A percentile compares a stretch with the other conserved stretches of the same genome.
Evolutionary conservation across 768 basidiomycete species (phyloP).

Genomic region (Tylopilus plumbeoviolaceoides): DNA sequence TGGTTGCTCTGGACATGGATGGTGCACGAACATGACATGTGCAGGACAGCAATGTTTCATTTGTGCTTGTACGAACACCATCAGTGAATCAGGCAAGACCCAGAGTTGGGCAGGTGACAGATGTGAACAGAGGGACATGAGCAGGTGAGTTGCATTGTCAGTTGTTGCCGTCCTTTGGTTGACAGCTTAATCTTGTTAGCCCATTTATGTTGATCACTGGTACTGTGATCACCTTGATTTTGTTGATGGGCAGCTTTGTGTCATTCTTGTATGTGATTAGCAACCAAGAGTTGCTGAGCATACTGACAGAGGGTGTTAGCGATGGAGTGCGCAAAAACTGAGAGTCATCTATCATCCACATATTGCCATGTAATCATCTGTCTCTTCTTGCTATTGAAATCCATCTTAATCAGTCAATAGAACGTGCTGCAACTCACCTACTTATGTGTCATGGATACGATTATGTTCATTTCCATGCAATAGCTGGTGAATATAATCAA

Average conservation of each 20-base stretch:
- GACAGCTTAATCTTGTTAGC: conserved; percentile 34
- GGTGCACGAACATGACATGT: conserved; percentile 58
- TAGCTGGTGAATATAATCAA: no score
- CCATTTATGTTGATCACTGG: conserved; percentile 74
- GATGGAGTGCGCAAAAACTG: conserved; percentile 50
- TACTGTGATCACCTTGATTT: conserved; percentile 57
- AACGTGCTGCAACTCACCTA: no score
- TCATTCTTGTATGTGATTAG: conserved; percentile 63
- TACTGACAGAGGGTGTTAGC: conserved; percentile 58
- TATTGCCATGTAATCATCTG: not conserved
- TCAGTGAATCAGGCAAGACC: conserved; percentile 49
- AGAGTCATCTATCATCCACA: not conserved
- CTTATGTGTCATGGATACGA: no score
- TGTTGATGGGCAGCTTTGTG: conserved; percentile 65
- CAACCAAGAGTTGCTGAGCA: conserved; percentile 64
- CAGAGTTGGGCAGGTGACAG: conserved; percentile 70
- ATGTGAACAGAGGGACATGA: conserved; percentile 78
- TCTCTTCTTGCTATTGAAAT: not conserved
- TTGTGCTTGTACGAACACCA: conserved; percentile 46
- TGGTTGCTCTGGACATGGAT: conserved; percentile 65
- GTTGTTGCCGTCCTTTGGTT: not conserved
- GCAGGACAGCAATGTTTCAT: conserved; percentile 52
- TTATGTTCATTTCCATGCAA: no score
- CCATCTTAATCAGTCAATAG: not conserved
- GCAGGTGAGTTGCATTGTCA: conserved; percentile 52